phyloP scores from a whole-genome alignment of 2,329 filamentous ascomycete genomes.

The Pseudocercospora pini-densiflorae region DNA sequence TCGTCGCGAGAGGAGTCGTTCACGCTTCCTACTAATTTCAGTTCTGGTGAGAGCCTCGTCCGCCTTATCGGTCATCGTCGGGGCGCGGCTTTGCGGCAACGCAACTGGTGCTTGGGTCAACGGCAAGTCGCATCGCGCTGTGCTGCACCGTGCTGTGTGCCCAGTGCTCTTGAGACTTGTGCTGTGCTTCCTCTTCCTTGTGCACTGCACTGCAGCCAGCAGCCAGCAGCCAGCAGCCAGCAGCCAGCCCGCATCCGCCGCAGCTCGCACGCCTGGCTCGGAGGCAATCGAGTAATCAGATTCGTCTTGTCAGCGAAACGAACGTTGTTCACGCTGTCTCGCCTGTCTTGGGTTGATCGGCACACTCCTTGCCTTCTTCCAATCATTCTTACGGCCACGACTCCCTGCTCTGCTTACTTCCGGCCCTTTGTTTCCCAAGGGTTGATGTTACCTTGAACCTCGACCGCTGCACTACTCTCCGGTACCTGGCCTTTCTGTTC shows the following conservation, averaged over 20 bases:
- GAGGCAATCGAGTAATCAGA: neutral
- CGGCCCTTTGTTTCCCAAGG: constrained; percentile 6
- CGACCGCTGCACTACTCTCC: neutral
- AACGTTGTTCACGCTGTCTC: neutral
- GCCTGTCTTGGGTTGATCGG: neutral
- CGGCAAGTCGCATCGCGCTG: no score
- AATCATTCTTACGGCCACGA: neutral
- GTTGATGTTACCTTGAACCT: neutral
- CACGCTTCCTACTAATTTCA: neutral
- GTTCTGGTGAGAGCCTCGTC: neutral
- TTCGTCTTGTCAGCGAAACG: neutral
- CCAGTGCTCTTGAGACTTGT: neutral
- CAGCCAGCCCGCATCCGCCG: no score
- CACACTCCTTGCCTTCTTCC: neutral
- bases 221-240: no score
- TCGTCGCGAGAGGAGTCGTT: neutral
- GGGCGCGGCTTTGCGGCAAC: neutral
- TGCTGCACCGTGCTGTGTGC: neutral
- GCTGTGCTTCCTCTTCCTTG: no score
- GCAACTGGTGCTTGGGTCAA: no score
- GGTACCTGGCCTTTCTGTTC: neutral
- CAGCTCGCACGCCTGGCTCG: neutral
- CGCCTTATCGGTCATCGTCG: neutral
- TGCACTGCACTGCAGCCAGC: no score
- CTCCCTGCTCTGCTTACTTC: neutral